phyloP scores from a whole-genome alignment of 2,329 filamentous ascomycete genomes.

The Penicillium sp. region DNA sequence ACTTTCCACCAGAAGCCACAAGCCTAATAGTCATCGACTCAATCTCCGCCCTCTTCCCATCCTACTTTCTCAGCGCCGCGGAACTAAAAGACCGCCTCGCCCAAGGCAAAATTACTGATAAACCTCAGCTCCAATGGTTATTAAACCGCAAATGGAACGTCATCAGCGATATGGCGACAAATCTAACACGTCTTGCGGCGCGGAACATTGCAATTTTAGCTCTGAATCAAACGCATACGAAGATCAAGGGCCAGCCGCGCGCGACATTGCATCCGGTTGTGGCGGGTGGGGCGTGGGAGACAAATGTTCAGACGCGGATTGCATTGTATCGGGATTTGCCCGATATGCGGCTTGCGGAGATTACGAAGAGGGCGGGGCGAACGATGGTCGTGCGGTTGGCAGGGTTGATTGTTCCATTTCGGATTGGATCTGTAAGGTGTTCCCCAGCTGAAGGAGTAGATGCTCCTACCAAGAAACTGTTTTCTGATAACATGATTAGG shows the following conservation, averaged over 20 bases:
- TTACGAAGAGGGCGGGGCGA: constrained; percentile 68
- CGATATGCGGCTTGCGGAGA: constrained; percentile 58
- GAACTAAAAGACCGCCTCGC: constrained; percentile 37
- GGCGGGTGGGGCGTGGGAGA: constrained; percentile 78
- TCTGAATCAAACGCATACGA: constrained; percentile 80
- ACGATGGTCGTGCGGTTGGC: constrained; percentile 32
- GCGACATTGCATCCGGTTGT: constrained; percentile 76
- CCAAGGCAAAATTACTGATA: constrained; percentile 39
- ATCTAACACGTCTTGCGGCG: constrained; percentile 72
- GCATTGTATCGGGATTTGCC: constrained; percentile 80
- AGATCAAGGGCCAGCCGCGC: constrained; percentile 66
- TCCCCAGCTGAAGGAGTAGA: background rate
- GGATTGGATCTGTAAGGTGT: constrained; percentile 42
- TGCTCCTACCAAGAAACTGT: background rate
- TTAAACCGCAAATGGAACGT: constrained; percentile 58
- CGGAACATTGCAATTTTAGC: constrained; percentile 73
- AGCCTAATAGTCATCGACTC: constrained; percentile 77
- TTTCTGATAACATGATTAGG: constrained; percentile 10
- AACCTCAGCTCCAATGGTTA: constrained; percentile 46
- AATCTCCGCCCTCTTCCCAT: constrained; percentile 74
- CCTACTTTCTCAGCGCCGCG: constrained; percentile 69
- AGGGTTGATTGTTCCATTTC: constrained; percentile 45
- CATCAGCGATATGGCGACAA: constrained; percentile 65
- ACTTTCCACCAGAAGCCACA: constrained; percentile 65
- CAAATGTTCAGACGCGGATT: constrained; percentile 71